phyloP scores from a whole-genome alignment of 1,284 basidiomycete species.

The Kwoniella shivajii region DNA sequence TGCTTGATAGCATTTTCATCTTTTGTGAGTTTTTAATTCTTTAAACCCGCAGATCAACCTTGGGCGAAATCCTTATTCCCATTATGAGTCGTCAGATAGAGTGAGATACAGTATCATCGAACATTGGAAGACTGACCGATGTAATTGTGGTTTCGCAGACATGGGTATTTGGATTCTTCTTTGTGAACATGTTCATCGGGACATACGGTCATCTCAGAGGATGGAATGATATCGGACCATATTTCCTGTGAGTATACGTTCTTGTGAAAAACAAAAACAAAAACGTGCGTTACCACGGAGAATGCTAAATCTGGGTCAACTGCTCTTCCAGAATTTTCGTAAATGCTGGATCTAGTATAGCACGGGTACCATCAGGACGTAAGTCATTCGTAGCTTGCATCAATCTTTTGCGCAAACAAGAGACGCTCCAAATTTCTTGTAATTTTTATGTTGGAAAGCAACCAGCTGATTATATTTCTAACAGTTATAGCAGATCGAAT shows the following conservation, averaged over 20 bases:
- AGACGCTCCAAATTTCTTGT: no score
- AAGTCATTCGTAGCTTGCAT: conserved; percentile 11
- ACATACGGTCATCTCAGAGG: conserved; percentile 37
- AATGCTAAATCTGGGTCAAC: not conserved
- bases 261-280: not conserved
- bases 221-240: conserved; percentile 36
- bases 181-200: conserved; percentile 42
- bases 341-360: conserved; percentile 38
- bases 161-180: conserved; percentile 40
- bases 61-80: not conserved
- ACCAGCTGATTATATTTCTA: no score
- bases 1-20: conserved; percentile 26
- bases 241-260: conserved; percentile 35
- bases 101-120: no score
- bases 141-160: conserved; percentile 11
- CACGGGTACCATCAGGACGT: conserved; percentile 37
- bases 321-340: conserved; percentile 33
- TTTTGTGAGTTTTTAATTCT: conserved; percentile 17
- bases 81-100: no score
- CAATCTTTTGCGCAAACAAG: no score
- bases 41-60: not conserved
- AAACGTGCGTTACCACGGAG: no score
- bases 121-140: not conserved
- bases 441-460: no score
- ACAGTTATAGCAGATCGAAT: conserved; percentile 30